Conservation (phyloP, 2,329 filamentous ascomycete species). For the Diaporthe velutina region DNA sequence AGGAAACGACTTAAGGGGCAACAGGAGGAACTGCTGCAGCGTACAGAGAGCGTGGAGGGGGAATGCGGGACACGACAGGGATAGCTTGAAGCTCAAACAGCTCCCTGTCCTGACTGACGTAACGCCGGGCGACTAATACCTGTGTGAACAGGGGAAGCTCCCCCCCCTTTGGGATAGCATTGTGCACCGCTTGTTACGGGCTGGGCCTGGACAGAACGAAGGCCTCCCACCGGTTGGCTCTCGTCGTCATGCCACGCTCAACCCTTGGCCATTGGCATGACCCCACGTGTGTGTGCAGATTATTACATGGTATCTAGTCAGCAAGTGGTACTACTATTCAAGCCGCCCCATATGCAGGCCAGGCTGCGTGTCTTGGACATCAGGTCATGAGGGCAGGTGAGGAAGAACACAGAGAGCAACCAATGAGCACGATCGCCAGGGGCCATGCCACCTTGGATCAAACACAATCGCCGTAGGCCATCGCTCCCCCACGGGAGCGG, state of each 20-base stretch:
- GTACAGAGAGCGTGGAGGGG: conserved; percentile 7
- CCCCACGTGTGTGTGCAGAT: conserved; percentile 2
- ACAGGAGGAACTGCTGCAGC: neutral
- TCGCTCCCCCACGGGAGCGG: neutral
- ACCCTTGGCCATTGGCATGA: conserved; percentile 18
- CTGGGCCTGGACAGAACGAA: neutral
- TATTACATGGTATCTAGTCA: neutral
- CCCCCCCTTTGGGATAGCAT: neutral
- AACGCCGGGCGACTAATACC: neutral
- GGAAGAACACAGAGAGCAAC: neutral
- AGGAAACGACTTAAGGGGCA: neutral
- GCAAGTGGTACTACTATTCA: neutral
- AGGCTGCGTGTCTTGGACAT: too few species aligned
- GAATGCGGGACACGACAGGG: conserved; percentile 4
- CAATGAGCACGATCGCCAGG: neutral
- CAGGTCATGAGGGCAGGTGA: neutral
- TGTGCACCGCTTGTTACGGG: conserved; percentile 11
- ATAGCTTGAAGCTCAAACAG: conserved; percentile 23
- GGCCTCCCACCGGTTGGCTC: conserved; percentile 6
- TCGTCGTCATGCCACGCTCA: neutral
- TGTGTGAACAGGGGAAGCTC: conserved; percentile 18
- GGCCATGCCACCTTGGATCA: neutral
- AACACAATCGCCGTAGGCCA: neutral
- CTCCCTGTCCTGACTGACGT: conserved; percentile 27
- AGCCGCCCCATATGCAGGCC: neutral